Conservation (phyloP, 2,329 filamentous ascomycete species). For the Monilinia vaccinii-corymbosi region DNA sequence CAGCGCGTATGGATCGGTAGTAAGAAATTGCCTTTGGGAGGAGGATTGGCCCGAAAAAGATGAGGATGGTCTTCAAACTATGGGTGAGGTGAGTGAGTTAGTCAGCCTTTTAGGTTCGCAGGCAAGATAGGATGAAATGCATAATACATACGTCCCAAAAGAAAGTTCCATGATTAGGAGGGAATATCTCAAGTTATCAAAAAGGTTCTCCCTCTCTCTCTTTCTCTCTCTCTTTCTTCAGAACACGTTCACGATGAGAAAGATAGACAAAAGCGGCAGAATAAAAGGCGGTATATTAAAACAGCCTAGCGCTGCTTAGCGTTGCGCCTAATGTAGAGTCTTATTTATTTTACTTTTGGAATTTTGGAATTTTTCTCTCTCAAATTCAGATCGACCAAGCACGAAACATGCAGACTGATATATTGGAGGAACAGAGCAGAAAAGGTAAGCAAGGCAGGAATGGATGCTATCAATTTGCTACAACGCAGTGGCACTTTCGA, state of each 20-base stretch:
- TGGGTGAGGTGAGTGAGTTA: conserved; percentile 13
- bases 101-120: conserved; percentile 20
- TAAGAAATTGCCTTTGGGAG: conserved; percentile 56
- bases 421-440: no score
- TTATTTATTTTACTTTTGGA: neutral
- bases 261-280: neutral
- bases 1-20: conserved; percentile 47
- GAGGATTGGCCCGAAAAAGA: conserved; percentile 60
- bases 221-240: neutral
- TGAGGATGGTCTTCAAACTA: conserved; percentile 37
- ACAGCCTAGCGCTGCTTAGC: neutral
- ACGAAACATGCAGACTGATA: neutral
- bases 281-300: neutral
- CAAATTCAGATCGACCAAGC: neutral
- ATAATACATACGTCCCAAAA: conserved; percentile 42
- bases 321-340: neutral
- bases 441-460: no score
- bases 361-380: neutral
- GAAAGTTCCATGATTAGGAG: conserved; percentile 33
- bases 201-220: neutral
- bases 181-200: neutral
- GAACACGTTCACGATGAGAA: conserved; percentile 5
- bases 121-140: neutral
- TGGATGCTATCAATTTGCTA: neutral
- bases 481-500: conserved; percentile 69